These are phyloP conservation scores for Ochromonas danica DNA, from an alignment of 108 stramenopile species.

Conservation along the genomic window DNA sequence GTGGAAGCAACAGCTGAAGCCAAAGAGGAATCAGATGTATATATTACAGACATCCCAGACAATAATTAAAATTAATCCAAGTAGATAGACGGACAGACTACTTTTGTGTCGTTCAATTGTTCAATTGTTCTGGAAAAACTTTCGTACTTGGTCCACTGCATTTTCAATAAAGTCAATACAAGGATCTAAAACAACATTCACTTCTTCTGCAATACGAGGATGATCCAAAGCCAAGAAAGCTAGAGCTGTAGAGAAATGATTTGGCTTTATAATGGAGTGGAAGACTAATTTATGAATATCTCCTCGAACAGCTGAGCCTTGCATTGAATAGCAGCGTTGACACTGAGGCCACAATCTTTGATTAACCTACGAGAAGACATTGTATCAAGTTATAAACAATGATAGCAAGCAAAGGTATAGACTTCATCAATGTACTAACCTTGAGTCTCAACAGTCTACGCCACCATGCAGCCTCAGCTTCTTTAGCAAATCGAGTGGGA, in stretches of 20 bases:
- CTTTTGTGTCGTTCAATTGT: too few relatives aligned
- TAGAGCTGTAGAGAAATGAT: not conserved
- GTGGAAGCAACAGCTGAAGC: too few relatives aligned
- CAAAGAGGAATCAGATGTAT: too few relatives aligned
- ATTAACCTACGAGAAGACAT: slow-evolving; percentile 2
- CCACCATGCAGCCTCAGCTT: not conserved
- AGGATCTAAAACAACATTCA: too few relatives aligned
- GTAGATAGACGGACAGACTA: too few relatives aligned
- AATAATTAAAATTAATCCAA: too few relatives aligned
- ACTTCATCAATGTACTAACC: slow-evolving; percentile 10
- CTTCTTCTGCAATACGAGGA: too few relatives aligned
- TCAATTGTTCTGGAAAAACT: too few relatives aligned
- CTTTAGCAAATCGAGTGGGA: slow-evolving; percentile 25
- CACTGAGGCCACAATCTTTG: slow-evolving; percentile 33
- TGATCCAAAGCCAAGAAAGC: too few relatives aligned
- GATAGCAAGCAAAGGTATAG: not conserved
- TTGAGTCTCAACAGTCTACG: slow-evolving; percentile 3
- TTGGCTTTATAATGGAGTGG: not conserved
- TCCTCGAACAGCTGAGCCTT: slow-evolving; percentile 28
- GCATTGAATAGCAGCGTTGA: slow-evolving; percentile 4
- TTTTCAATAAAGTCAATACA: too few relatives aligned
- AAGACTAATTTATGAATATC: slow-evolving; percentile 2
- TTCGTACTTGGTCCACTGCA: too few relatives aligned
- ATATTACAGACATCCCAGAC: too few relatives aligned
- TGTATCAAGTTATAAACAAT: not conserved